Conservation (phyloP, 495 filamentous ascomycete genomes). For the Stereocaulon alpinum region DNA sequence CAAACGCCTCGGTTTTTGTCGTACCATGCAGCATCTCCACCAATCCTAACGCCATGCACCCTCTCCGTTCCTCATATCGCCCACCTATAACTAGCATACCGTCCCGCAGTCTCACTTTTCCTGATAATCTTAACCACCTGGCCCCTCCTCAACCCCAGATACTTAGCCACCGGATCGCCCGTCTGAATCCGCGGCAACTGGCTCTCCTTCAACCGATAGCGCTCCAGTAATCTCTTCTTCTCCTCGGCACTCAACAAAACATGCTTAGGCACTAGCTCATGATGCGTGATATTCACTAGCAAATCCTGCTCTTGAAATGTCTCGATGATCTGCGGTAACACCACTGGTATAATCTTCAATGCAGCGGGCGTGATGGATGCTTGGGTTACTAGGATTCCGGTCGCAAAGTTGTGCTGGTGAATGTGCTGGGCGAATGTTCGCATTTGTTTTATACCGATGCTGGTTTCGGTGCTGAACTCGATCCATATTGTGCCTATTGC, state of each 20-base stretch:
- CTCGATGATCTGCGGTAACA: slow-evolving; percentile 69
- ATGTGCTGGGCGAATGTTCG: slow-evolving; percentile 78
- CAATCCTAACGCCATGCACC: neutral
- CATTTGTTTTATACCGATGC: slow-evolving; percentile 83
- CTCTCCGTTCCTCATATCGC: slow-evolving; percentile 36
- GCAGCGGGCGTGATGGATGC: slow-evolving; percentile 75
- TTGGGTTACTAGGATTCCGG: slow-evolving; percentile 77
- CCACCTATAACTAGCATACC: slow-evolving; percentile 56
- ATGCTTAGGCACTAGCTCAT: slow-evolving; percentile 93
- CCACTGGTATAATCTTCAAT: slow-evolving; percentile 69
- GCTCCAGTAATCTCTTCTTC: slow-evolving; percentile 68
- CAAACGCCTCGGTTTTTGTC: neutral
- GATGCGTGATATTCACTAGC: slow-evolving; percentile 94
- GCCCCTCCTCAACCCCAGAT: slow-evolving; percentile 80
- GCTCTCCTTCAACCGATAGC: slow-evolving; percentile 93
- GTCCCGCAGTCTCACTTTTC: slow-evolving; percentile 53
- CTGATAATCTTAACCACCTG: slow-evolving; percentile 98
- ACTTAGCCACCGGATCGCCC: slow-evolving; percentile 84
- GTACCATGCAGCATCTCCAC: neutral
- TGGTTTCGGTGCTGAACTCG: slow-evolving; percentile 70
- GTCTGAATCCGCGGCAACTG: slow-evolving; percentile 88
- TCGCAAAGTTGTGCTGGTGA: slow-evolving; percentile 64
- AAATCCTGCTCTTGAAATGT: slow-evolving; percentile 92
- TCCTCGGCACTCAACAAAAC: slow-evolving; percentile 82
- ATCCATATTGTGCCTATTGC: slow-evolving; percentile 86